Evolutionary conservation across 1,284 basidiomycete genomes (phyloP), one percentile per base, ranked within the genome.

Genomic region (Cryptococcus hybrid): DNA sequence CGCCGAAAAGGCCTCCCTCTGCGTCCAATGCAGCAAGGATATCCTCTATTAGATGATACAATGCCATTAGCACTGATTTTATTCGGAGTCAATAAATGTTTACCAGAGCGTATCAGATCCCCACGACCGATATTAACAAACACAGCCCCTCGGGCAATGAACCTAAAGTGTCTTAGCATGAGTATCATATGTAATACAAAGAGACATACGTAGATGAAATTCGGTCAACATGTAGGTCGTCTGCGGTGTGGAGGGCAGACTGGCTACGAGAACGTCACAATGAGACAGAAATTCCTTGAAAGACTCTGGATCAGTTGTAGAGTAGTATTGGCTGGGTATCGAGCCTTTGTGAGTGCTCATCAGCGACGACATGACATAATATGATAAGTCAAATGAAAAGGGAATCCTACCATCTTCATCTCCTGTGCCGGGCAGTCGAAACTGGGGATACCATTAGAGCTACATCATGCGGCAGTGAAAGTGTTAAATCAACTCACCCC

Each of bases 51-150:
- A 9, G 13, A 44, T 44, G 40, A 42, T 12, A n/a, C 45, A 8
- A 47, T 47, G 46, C 13, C 7, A 47, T 47, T 8, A 34, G 30
- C 30, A 34, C 5, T 13, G 8, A 72, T 66, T 65, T 58, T 15
- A 9, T 24, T 18, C 1, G 40, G 37, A 39, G 55, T 55, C 11
- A 64, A 58, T 3, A 55, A 45, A 11, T 18, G 15, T 61, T 54
- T 44, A 69, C 70, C 68, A 1, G 71, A 69, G 11, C 58, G 44
- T 42, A 71, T 61, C 7, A 78, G 60, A 59, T 71, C 66, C 7
- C 76, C 76, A 38, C 75, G 66, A 7, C 76, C 75, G 43, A 78
- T 70, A 59, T 78, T 78, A 56, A 78, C 58, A 46, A 78, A 73
- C 3, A 77, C 50, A 1, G 69, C 70, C 52, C 68, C 38, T 71